Evolutionary conservation across 257 asterid species (phyloP).

Genomic region (Penstemon newberryi): DNA sequence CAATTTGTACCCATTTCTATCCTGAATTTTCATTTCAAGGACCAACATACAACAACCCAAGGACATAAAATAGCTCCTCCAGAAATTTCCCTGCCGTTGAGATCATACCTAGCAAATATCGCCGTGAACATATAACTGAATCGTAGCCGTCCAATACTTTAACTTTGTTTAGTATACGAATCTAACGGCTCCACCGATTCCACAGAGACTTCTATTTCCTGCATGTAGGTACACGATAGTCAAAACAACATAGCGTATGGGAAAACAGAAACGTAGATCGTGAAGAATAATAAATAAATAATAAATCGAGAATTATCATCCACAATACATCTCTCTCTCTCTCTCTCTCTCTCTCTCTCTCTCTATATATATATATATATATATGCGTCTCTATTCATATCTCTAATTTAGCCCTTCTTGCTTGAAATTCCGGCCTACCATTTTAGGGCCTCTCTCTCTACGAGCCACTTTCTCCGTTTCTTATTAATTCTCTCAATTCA

Average conservation of each 20-base stretch:
- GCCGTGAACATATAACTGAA: no score
- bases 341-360: constrained; percentile 11
- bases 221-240: constrained; percentile 22
- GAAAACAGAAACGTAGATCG: background rate
- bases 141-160: background rate
- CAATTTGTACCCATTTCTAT: background rate
- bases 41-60: background rate
- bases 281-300: constrained; percentile 17
- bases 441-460: constrained; percentile 17
- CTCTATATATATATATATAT: background rate
- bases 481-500: background rate
- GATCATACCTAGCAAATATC: background rate
- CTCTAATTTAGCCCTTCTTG: background rate
- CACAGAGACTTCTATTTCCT: background rate
- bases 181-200: background rate
- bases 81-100: background rate
- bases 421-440: constrained; percentile 2
- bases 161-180: background rate
- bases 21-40: background rate
- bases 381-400: no score
- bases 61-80: background rate
- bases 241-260: constrained; percentile 6
- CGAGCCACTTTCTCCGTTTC: background rate
- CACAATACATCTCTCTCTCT: background rate
- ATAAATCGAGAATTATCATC: constrained; percentile 10